Base-by-base conservation (phyloP, 2,329 filamentous ascomycete species). In the Pseudogymnoascus sp. region DNA sequence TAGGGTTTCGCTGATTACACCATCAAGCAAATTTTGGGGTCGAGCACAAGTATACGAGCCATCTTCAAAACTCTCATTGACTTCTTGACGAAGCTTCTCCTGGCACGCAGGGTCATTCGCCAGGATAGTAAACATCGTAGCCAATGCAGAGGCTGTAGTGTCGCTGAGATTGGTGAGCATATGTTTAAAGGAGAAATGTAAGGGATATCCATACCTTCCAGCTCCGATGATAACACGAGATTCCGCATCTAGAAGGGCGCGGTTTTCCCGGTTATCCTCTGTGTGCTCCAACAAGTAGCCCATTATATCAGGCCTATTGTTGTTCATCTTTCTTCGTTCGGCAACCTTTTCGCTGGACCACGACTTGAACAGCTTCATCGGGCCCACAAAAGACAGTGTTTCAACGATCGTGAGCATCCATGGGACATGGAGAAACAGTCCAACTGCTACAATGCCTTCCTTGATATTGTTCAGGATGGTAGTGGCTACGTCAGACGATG, bases 1-100 rank as follows among this genome's bases (percentile, higher is more conserved):
- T 5, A 69, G 34, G 5, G 53, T 46, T 61, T 69, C 68, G n/a
- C 66, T 65, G 9, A 69, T 68, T 21, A 66, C 63, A 1, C 49
- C 63, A 42, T 69, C 65, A 2, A 69, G 62, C 28, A 67, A 16
- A 9, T 53, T 42, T 28, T 65, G 63, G 21, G 63, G 61, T 59
- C 42, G 62, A 9, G 43, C 60, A 53, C 66, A 63, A 23, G 36
- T 62, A 25, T 65, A 65, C 5, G 62, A 64, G 5, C 60, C 38
- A 6, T 63, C 61, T 12, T 59, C 18, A 28, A 63, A 66, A 46
- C 36, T 59, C 40, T 38, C 49, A 1, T 34, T 18, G 2, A 38
- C 42, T 59, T 63, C 61, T 21, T 59, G 7, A 9, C 61, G 46
- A 8, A 63, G 43, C n/a, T 7, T 53, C 37, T 63, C 28, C 56